Conservation (phyloP, 2,329 filamentous ascomycete genomes). For the Alternaria brassicicola region DNA sequence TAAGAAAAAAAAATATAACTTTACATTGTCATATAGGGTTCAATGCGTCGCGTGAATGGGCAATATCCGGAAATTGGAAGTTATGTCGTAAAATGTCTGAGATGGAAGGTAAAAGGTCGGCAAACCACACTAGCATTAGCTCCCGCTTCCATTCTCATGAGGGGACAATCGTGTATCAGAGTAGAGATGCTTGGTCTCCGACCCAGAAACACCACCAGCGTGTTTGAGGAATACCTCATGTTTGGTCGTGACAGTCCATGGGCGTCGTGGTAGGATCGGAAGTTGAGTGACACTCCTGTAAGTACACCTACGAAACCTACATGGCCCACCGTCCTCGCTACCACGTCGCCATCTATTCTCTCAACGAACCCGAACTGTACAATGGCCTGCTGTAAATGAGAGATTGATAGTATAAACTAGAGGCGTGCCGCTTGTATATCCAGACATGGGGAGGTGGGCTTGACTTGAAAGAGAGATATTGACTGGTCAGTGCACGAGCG, state of each 20-base stretch:
- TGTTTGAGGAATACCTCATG: slow-evolving; percentile 55
- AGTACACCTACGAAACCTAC: slow-evolving; percentile 60
- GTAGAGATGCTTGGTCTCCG: slow-evolving; percentile 61
- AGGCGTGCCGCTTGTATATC: slow-evolving; percentile 9
- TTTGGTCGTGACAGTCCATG: slow-evolving; percentile 39
- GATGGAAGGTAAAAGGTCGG: slow-evolving; percentile 6
- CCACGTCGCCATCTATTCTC: slow-evolving; percentile 42
- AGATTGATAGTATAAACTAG: slow-evolving; percentile 60
- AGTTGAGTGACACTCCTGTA: slow-evolving; percentile 61
- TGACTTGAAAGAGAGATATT: neutral
- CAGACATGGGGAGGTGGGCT: neutral
- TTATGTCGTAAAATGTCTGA: neutral
- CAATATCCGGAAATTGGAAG: neutral
- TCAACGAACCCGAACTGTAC: slow-evolving; percentile 51
- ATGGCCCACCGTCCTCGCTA: slow-evolving; percentile 58
- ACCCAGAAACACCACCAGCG: slow-evolving; percentile 61
- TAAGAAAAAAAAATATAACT: neutral
- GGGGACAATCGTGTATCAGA: slow-evolving; percentile 53
- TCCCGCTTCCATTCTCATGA: slow-evolving; percentile 23
- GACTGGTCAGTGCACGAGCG: neutral
- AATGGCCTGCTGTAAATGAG: slow-evolving; percentile 52
- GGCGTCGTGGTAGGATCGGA: slow-evolving; percentile 57
- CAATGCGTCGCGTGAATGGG: neutral
- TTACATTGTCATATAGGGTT: neutral
- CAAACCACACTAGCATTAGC: slow-evolving; percentile 11